phyloP scores from a whole-genome alignment of 2,329 filamentous ascomycete species.

The Aspergillus piperis region DNA sequence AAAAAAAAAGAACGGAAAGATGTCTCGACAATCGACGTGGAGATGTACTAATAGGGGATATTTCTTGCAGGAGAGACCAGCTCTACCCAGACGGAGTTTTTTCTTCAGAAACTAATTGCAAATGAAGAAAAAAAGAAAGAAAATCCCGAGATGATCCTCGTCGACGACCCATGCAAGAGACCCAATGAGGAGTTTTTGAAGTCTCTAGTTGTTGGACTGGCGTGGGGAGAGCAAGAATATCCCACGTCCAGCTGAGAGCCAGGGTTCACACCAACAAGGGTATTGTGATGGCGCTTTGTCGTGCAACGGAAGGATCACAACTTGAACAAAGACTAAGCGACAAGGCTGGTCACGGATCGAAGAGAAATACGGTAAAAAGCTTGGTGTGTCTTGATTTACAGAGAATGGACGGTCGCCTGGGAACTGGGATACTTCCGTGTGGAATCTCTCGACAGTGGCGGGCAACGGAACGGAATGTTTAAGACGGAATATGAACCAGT shows the following conservation, averaged over 20 bases:
- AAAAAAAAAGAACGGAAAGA: slow-evolving; percentile 1
- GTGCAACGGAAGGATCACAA: slow-evolving; percentile 1
- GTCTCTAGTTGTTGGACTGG: not conserved
- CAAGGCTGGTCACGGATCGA: not conserved
- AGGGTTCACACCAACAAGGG: slow-evolving; percentile 15
- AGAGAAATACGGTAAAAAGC: not conserved
- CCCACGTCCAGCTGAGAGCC: not conserved
- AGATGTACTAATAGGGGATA: slow-evolving; percentile 5
- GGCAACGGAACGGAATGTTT: slow-evolving; percentile 20
- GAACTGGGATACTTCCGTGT: not conserved
- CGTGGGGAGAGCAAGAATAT: not conserved
- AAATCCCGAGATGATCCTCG: not conserved
- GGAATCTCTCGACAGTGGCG: slow-evolving; percentile 1
- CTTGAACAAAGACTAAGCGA: not conserved
- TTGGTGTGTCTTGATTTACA: not conserved
- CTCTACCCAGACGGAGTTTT: slow-evolving; percentile 22
- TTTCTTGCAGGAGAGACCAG: slow-evolving; percentile 34
- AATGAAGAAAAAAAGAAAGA: not conserved
- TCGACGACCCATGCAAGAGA: not conserved
- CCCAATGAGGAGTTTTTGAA: not conserved
- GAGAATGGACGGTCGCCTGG: slow-evolving; percentile 6
- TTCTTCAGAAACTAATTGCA: not conserved
- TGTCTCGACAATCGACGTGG: slow-evolving; percentile 1
- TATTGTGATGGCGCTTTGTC: slow-evolving; percentile 10
- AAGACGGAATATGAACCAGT: slow-evolving; percentile 10